These are phyloP conservation scores for Rhizophagus sp. DNA, from an alignment of 192 early-diverging fungal genomes.

Conservation along the genomic window DNA sequence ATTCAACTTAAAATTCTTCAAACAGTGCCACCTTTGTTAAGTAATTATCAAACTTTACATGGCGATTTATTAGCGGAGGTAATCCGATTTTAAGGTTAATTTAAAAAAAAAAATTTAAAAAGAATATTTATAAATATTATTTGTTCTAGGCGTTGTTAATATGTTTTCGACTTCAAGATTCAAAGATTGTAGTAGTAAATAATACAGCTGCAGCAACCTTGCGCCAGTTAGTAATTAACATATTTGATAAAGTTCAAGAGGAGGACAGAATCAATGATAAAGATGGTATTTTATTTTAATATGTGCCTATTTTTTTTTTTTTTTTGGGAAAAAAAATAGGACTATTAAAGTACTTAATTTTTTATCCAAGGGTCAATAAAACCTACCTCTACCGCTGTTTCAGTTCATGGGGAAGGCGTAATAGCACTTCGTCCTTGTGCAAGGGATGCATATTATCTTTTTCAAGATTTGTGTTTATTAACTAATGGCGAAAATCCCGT, in stretches of 20 bases:
- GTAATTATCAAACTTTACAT: conserved; percentile 76
- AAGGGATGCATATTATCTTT: conserved; percentile 85
- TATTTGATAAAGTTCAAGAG: conserved; percentile 79
- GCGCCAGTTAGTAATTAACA: conserved; percentile 78
- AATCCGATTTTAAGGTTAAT: neutral
- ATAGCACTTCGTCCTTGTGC: conserved; percentile 54
- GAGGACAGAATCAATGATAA: conserved; percentile 53
- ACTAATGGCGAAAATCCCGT: conserved; percentile 66
- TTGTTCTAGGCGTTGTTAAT: conserved; percentile 66
- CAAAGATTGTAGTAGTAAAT: conserved; percentile 76
- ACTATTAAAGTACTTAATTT: neutral
- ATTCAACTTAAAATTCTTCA: conserved; percentile 94
- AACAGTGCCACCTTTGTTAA: conserved; percentile 85
- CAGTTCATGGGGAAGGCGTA: conserved; percentile 29
- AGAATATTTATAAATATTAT: neutral
- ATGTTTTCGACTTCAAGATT: conserved; percentile 83
- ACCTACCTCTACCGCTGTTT: conserved; percentile 25
- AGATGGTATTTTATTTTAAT: conserved; percentile 30
- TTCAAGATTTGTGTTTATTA: conserved; percentile 87
- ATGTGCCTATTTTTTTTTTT: neutral
- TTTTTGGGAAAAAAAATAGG: too few species aligned
- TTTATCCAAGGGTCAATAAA: conserved; percentile 10
- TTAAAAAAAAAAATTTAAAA: neutral
- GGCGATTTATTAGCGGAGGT: conserved; percentile 83
- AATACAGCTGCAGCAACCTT: conserved; percentile 87